Evolutionary conservation across 352 stramenopile species (phyloP), one percentile per base, ranked within the genome.

Genomic region (Phytophthora hybrid): DNA sequence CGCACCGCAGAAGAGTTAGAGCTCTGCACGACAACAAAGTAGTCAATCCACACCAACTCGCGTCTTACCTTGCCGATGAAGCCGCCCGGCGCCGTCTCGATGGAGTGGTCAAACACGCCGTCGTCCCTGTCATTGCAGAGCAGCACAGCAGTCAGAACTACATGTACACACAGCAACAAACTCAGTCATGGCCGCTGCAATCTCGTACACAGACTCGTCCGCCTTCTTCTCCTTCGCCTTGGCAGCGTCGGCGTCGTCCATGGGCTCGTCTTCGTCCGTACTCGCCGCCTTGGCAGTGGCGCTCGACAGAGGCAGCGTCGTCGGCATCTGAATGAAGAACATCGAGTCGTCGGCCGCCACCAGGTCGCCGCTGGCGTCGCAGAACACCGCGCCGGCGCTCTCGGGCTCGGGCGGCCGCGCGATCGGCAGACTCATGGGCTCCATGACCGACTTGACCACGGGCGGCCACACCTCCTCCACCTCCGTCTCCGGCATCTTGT

Each of bases 291-390:
- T 83, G 7, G 73, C 67, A 19, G 81, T 77, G 0, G 78, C 82
- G 58, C 80, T 90, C 44, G 85, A 80, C 26, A 94, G 82, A 21
- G 90, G 90, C 7, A 96, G 78, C 19, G 90, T 96, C 29, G 90
- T 96, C 10, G 90, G 90, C 56, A 96, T 77, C 59, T 96, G 90
- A 46, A 96, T 75, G 78, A 95, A 96, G 7, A 96, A 81, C 6
- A 96, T 71, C 57, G 87, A 79, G 69, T 96, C 88, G 65, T 96
- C 87, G 0, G 65, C 51, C 13, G 90, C 67, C 19, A 89, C 44
- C 3, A 92, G 69, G 44, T 91, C 83, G 4, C 87, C 86, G 39
- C 83, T 68, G 18, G 69, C 66, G 67, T 95, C 85, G 60, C 77
- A 85, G 58, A 96, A 96, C 18, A 96, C 69, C 23, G 79, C 83